Conservation (phyloP, 2,329 filamentous ascomycete genomes). For the Chaetomiaceae sp. region DNA sequence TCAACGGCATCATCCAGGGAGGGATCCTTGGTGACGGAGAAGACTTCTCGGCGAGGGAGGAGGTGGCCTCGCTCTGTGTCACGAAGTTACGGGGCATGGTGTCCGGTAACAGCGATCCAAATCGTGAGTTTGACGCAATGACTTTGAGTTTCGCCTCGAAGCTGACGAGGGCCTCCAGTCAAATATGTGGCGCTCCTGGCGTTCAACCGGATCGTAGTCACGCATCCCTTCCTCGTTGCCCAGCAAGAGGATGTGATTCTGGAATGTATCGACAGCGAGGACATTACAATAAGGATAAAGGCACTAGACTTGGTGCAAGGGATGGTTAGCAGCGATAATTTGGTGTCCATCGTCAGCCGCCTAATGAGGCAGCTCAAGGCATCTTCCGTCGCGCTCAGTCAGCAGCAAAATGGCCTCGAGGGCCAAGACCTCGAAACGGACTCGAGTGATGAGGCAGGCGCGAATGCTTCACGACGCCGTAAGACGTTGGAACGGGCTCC, state of each 20-base stretch:
- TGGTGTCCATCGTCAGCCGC: conserved; percentile 78
- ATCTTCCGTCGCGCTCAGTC: conserved; percentile 48
- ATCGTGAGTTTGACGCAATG: conserved; percentile 56
- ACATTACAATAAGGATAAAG: conserved; percentile 92
- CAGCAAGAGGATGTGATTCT: conserved; percentile 95
- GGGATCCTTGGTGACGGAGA: conserved; percentile 84
- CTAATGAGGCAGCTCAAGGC: conserved; percentile 81
- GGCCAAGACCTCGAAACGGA: conserved; percentile 42
- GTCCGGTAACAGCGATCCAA: conserved; percentile 86
- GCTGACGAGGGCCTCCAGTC: conserved; percentile 48
- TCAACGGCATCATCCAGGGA: conserved; percentile 96
- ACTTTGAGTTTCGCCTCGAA: neutral
- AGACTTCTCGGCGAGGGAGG: conserved; percentile 75
- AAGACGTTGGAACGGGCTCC: conserved; percentile 42
- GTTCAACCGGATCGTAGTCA: conserved; percentile 89
- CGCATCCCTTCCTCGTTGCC: conserved; percentile 82
- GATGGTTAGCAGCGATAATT: conserved; percentile 86
- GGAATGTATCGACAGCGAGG: conserved; percentile 90
- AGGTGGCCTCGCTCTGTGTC: conserved; percentile 88
- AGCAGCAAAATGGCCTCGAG: conserved; percentile 39
- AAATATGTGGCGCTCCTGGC: conserved; percentile 96
- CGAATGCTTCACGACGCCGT: conserved; percentile 38
- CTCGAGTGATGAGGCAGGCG: conserved; percentile 44
- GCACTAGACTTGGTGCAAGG: conserved; percentile 87
- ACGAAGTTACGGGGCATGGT: conserved; percentile 92